Percentiles rank a stretch among this genome's conserved stretches.
Evolutionary conservation across 2,329 filamentous ascomycete species (phyloP).

Genomic region (Aureobasidium mangrovei): DNA sequence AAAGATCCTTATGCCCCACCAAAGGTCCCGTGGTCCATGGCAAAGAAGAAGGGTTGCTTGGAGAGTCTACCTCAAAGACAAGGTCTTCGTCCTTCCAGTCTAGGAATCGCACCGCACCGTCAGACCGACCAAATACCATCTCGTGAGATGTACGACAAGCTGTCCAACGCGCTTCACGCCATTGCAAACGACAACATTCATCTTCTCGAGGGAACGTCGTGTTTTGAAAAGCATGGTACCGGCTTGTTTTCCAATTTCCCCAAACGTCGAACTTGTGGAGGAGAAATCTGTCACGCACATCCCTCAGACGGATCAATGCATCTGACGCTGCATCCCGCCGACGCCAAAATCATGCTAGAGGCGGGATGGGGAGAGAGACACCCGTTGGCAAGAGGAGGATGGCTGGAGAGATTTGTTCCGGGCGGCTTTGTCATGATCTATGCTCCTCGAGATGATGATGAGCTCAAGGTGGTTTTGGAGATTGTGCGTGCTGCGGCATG

Average conservation of each 20-base stretch:
- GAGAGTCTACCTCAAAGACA: constrained; percentile 50
- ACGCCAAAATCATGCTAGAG: constrained; percentile 61
- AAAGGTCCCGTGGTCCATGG: constrained; percentile 40
- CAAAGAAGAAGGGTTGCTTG: constrained; percentile 53
- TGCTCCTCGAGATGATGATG: constrained; percentile 60
- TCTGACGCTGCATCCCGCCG: constrained; percentile 68
- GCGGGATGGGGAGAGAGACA: constrained; percentile 71
- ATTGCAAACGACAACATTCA: constrained; percentile 40
- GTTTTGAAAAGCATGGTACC: constrained; percentile 73
- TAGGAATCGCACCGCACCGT: constrained; percentile 72
- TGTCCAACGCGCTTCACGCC: constrained; percentile 45
- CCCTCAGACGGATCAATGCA: constrained; percentile 69
- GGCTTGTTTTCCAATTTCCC: constrained; percentile 62
- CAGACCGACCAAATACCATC: constrained; percentile 62
- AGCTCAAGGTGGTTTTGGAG: constrained; percentile 56
- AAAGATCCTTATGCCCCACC: constrained; percentile 59
- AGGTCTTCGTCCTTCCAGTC: constrained; percentile 57
- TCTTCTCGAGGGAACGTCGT: constrained; percentile 52
- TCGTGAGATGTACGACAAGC: constrained; percentile 43
- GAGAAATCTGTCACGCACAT: constrained; percentile 78
- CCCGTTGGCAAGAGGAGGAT: constrained; percentile 57
- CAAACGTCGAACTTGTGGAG: constrained; percentile 61
- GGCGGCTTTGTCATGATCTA: constrained; percentile 74
- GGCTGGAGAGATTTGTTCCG: constrained; percentile 60
- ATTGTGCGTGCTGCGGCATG: constrained; percentile 69